phyloP scores from a whole-genome alignment of 345 rosid species.

The Heritiera littoralis region DNA sequence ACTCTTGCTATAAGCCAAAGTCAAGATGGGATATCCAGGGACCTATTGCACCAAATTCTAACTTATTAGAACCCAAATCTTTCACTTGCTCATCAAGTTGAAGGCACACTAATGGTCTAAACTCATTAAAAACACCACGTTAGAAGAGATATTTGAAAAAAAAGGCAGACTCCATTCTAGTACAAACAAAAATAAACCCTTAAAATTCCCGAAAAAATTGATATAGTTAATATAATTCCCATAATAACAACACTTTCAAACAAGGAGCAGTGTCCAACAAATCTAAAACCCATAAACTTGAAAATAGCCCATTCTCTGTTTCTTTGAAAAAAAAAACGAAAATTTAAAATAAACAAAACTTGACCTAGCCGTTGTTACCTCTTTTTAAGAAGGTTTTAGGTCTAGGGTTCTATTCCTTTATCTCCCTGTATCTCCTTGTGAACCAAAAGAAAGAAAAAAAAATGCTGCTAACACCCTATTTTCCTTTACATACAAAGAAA shows the following conservation, averaged over 20 bases:
- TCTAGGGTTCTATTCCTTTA: too few species aligned
- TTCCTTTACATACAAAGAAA: not conserved
- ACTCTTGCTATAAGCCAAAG: not conserved
- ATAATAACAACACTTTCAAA: not conserved
- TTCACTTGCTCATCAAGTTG: not conserved
- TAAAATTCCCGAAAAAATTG: not conserved
- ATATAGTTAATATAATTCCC: not conserved
- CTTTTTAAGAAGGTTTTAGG: too few species aligned
- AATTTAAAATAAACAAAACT: too few species aligned
- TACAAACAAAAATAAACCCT: not conserved
- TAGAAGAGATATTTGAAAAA: not conserved
- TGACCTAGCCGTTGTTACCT: too few species aligned
- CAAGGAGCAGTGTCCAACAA: not conserved
- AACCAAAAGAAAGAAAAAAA: too few species aligned
- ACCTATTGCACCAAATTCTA: not conserved
- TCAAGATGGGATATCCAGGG: not conserved
- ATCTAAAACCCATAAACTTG: too few species aligned
- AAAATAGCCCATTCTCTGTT: too few species aligned
- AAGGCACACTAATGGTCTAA: not conserved
- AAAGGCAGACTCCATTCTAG: not conserved
- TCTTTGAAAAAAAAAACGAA: too few species aligned
- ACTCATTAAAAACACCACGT: not conserved
- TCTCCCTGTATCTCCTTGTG: too few species aligned
- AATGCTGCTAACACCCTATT: not conserved
- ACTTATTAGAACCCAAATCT: not conserved